Conservation (phyloP, 2,329 filamentous ascomycete species). For the Nemania serpens region DNA sequence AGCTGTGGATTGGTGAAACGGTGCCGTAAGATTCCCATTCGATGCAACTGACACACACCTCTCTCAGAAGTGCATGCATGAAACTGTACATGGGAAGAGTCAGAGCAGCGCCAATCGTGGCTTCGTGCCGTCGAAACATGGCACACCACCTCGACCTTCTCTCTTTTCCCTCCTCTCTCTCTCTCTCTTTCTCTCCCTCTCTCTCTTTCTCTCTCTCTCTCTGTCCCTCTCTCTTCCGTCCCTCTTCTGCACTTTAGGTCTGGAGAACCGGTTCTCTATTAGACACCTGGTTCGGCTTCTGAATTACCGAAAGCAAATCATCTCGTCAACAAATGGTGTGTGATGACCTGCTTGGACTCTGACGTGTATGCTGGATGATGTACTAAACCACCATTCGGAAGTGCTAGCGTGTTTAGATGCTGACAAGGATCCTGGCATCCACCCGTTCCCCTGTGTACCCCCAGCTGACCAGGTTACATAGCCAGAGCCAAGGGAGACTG, state of each 20-base stretch:
- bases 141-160: constrained; percentile 16
- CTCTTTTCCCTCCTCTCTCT: neutral
- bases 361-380: constrained; percentile 16
- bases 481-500: constrained; percentile 29
- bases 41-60: constrained; percentile 19
- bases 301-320: constrained; percentile 14
- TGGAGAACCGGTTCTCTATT: constrained; percentile 1
- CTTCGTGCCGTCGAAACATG: constrained; percentile 23
- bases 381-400: constrained; percentile 28
- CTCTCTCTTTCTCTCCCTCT: neutral
- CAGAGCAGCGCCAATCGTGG: constrained; percentile 25
- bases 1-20: constrained; percentile 2
- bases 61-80: constrained; percentile 18
- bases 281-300: constrained; percentile 2
- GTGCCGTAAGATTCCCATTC: constrained; percentile 24
- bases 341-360: constrained; percentile 16
- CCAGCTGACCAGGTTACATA: constrained; percentile 28
- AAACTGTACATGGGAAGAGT: constrained; percentile 14
- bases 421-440: constrained; percentile 20
- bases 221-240: too few relatives aligned
- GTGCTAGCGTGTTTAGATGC: constrained; percentile 25
- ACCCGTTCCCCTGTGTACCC: neutral
- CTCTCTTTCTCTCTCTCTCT: neutral
- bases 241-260: constrained; percentile 8
- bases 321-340: constrained; percentile 3